Evolutionary conservation across 1,284 basidiomycete species (phyloP), one percentile per base, ranked within the genome.

Genomic region (Trichosporon sp.): DNA sequence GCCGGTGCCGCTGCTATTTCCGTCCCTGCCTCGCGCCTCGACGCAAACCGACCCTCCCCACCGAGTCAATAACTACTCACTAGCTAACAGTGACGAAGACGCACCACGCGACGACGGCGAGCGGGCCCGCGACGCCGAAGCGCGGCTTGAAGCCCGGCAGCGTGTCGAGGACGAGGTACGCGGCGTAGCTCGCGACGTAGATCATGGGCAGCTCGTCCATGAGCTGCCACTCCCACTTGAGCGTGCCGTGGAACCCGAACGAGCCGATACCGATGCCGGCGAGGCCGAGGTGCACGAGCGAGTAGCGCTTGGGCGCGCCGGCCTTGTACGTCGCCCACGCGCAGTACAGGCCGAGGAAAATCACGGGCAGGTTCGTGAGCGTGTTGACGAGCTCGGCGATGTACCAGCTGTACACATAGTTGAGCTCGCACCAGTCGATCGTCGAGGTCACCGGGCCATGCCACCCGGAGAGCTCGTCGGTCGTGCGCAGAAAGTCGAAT

Each of bases 181-280:
- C 75, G 9, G 79, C 77, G 56, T 78, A 78, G 15, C 78, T 77
- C 6, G 78, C 76, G 31, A 81, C 74, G 73, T 83, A 83, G 64
- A 83, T 83, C 82, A 83, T 83, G 9, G 82, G 82, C 31, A 83
- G 66, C 74, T 83, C 82, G 69, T 83, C 82, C 79, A 83, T 78
- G 70, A 83, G 75, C 74, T 83, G 82, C 81, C 81, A 83, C 62
- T 78, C 77, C 81, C 81, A 83, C 58, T 74, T 77, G 56, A 83
- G 70, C 38, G 75, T 81, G 72, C 74, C 73, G 67, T 83, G 82
- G 71, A 85, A 82, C 23, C 80, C 82, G 65, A 79, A 80, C 67
- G 81, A 80, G 18, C 80, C 80, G 23, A 82, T 56, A 2, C 81
- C 83, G 38, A 85, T 80, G 44, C 80, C 68, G 23, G 73, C 76